Base-by-base conservation (phyloP, 441 rosid genomes). In the Adansonia gregorii region DNA sequence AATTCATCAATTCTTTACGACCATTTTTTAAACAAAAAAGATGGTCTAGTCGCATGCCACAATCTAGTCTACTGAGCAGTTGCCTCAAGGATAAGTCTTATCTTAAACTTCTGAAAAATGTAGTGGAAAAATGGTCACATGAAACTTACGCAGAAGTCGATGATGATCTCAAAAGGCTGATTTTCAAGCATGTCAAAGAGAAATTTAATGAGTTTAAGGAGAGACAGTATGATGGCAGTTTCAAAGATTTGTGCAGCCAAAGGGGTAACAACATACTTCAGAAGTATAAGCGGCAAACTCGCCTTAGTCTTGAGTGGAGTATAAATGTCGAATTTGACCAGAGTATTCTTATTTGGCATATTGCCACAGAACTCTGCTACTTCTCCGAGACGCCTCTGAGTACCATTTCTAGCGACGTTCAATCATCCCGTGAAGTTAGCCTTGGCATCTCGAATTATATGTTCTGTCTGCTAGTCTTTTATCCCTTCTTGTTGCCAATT, bases 301-400 rank as follows among this genome's bases (percentile, higher is more conserved):
- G 67, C 35, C 75, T 19, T 10, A 61, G 69, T 31, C 2, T 79
- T 4, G 67, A 58, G 11, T 79, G 88, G 85, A 55, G 84, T 20
- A 67, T 61, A 0, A 68, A 55, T 8, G 69, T 63, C 1, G 85
- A 82, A 54, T 86, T 86, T 7, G 85, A 86, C 51, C 80, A 73
- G 46, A 80, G 83, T 79, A 71, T 88, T 64, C 83, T 86, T 15
- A 45, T 79, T 43, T 82, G 80, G 87, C 89, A 86, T 65, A 82
- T 86, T 58, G 88, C 89, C 2, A 83, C 87, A 0, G 81, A 82
- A 19, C 77, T 88, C 59, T 83, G 86, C 73, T 63, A 67, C 55
- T 39, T 58, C 9, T 1, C 70, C 0, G 76, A 10, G 72, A 48
- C 0, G 4, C 46, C 15, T 20, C 41, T 6, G 20, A 5, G 65